A percentile compares a stretch with the other conserved stretches of the same genome.
phyloP scores from a whole-genome alignment of 306 rosid species.

The Gillenia trifoliata region DNA sequence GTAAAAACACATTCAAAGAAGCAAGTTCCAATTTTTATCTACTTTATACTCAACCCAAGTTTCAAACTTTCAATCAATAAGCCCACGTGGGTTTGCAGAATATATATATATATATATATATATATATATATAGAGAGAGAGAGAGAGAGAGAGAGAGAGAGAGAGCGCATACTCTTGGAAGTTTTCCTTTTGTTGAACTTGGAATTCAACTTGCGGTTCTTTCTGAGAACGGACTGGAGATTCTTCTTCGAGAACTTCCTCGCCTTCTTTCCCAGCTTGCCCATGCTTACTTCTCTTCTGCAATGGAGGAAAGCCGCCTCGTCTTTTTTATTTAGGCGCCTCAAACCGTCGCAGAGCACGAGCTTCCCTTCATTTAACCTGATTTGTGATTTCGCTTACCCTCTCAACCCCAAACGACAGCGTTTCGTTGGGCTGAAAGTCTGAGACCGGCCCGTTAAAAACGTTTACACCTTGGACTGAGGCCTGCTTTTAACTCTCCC shows the following conservation, averaged over 20 bases:
- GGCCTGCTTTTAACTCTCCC: background rate
- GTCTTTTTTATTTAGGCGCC: background rate
- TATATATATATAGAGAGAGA: no score
- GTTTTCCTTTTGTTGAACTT: constrained; percentile 79
- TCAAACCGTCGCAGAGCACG: background rate
- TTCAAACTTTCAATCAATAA: background rate
- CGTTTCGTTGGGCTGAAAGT: background rate
- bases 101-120: no score
- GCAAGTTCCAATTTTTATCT: background rate
- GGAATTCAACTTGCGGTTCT: constrained; percentile 63
- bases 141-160: background rate
- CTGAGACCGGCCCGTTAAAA: background rate
- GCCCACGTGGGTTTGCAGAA: background rate
- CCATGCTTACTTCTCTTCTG: constrained; percentile 36
- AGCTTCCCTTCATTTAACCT: background rate
- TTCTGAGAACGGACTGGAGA: constrained; percentile 70
- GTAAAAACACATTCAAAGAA: background rate
- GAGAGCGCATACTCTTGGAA: constrained; percentile 59
- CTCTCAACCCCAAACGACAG: background rate
- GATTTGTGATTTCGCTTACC: background rate
- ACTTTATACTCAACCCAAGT: background rate
- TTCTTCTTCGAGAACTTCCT: constrained; percentile 93
- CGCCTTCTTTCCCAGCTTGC: constrained; percentile 86
- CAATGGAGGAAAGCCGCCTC: background rate
- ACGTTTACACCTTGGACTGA: background rate